Percentiles rank a stretch among this genome's conserved stretches.
Evolutionary conservation across 2,329 filamentous ascomycete species (phyloP).

Genomic region (Neofusicoccum sp.): DNA sequence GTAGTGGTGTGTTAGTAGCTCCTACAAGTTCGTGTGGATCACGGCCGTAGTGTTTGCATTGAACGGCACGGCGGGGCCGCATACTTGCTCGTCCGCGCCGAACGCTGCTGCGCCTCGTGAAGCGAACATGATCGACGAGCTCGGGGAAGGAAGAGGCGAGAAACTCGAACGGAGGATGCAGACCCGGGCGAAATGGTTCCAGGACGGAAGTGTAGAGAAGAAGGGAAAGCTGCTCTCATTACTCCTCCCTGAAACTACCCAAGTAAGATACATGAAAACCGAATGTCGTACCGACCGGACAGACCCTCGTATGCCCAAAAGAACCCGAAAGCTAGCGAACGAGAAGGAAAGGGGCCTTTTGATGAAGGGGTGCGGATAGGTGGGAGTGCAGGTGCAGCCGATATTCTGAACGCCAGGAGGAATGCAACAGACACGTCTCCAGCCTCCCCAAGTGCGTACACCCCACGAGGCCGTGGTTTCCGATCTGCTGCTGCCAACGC

Average conservation of each 20-base stretch:
- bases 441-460: slow-evolving; percentile 1
- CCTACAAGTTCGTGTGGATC: slow-evolving; percentile 11
- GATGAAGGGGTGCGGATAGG: neutral
- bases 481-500: neutral
- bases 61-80: slow-evolving; percentile 2
- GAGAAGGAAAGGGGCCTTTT: neutral
- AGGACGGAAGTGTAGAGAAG: neutral
- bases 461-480: slow-evolving; percentile 9
- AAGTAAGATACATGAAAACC: slow-evolving; percentile 16
- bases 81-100: neutral
- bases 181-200: neutral
- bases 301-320: slow-evolving; percentile 6
- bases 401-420: neutral
- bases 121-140: slow-evolving; percentile 1
- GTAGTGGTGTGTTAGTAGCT: neutral
- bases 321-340: slow-evolving; percentile 5
- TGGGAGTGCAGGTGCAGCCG: neutral
- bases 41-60: slow-evolving; percentile 15
- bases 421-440: slow-evolving; percentile 10
- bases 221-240: slow-evolving; percentile 2
- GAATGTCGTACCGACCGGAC: slow-evolving; percentile 8
- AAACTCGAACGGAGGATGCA: neutral
- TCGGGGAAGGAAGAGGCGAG: slow-evolving; percentile 3
- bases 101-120: slow-evolving; percentile 1
- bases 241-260: slow-evolving; percentile 13